Evolutionary conservation across 768 basidiomycete species (phyloP).

Genomic region (Mycena kentingensis): DNA sequence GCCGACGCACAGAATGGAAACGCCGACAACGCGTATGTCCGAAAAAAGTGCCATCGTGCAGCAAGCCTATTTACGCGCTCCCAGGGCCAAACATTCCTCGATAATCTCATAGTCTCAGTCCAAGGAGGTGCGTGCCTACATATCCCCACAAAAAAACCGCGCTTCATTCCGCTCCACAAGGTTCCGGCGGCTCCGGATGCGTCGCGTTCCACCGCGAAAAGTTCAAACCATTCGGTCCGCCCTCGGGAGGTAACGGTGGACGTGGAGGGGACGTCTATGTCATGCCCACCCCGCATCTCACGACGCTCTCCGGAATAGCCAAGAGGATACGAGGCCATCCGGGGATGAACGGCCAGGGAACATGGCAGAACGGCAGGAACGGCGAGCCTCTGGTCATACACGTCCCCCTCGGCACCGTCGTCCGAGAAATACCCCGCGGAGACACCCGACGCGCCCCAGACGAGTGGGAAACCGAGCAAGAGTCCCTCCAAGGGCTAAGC

Average conservation of each 20-base stretch:
- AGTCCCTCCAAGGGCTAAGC: slow-evolving; percentile 50
- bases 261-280: slow-evolving; percentile 87
- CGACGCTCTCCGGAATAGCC: slow-evolving; percentile 73
- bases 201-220: slow-evolving; percentile 94
- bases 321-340: slow-evolving; percentile 66
- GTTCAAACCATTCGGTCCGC: slow-evolving; percentile 79
- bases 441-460: slow-evolving; percentile 67
- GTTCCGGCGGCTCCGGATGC: slow-evolving; percentile 87
- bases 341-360: slow-evolving; percentile 78
- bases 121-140: slow-evolving; percentile 16
- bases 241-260: slow-evolving; percentile 93
- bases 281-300: slow-evolving; percentile 72
- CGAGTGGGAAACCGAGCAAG: slow-evolving; percentile 76
- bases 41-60: not conserved
- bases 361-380: slow-evolving; percentile 82
- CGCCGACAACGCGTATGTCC: slow-evolving; percentile 64
- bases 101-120: slow-evolving; percentile 57
- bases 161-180: slow-evolving; percentile 43
- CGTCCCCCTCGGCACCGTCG: slow-evolving; percentile 90
- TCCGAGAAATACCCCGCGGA: slow-evolving; percentile 69
- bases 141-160: not conserved
- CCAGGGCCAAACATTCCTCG: slow-evolving; percentile 79
- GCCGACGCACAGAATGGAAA: slow-evolving; percentile 73
- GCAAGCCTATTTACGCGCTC: slow-evolving; percentile 10
- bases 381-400: slow-evolving; percentile 72